phyloP scores from a whole-genome alignment of 2,329 filamentous ascomycete genomes.

The Myriosclerotinia scirpicola region DNA sequence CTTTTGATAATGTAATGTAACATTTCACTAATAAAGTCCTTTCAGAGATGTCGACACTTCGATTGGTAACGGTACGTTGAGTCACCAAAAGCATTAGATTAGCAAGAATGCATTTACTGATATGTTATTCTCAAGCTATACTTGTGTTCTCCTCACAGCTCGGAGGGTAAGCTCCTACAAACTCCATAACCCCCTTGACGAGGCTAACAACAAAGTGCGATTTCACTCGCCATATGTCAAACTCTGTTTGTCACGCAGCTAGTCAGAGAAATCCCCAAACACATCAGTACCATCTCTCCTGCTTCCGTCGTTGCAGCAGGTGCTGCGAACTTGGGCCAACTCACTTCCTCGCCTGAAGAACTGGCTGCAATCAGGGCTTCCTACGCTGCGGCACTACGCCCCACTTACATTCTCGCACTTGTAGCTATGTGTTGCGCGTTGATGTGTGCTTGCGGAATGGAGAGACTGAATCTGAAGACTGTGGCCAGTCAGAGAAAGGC shows the following conservation, averaged over 20 bases:
- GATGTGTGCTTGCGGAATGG: too few relatives aligned
- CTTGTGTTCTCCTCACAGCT: slow-evolving; percentile 10
- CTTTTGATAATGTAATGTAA: too few relatives aligned
- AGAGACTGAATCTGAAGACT: too few relatives aligned
- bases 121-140: not conserved
- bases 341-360: not conserved
- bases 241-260: slow-evolving; percentile 10
- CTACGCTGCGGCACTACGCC: too few relatives aligned
- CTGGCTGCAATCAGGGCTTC: too few relatives aligned
- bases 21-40: too few relatives aligned
- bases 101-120: not conserved
- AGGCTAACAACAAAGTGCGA: not conserved
- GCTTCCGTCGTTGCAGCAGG: not conserved
- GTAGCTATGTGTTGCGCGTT: too few relatives aligned
- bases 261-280: not conserved
- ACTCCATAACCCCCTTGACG: not conserved
- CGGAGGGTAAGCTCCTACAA: not conserved
- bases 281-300: not conserved
- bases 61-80: not conserved
- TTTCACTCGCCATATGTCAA: slow-evolving; percentile 3
- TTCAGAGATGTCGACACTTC: not conserved
- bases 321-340: not conserved
- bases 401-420: too few relatives aligned
- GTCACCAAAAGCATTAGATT: not conserved
- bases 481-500: too few relatives aligned